Evolutionary conservation across 148 eudicot species (phyloP).

Genomic region (Fagopyrum homotropicum): DNA sequence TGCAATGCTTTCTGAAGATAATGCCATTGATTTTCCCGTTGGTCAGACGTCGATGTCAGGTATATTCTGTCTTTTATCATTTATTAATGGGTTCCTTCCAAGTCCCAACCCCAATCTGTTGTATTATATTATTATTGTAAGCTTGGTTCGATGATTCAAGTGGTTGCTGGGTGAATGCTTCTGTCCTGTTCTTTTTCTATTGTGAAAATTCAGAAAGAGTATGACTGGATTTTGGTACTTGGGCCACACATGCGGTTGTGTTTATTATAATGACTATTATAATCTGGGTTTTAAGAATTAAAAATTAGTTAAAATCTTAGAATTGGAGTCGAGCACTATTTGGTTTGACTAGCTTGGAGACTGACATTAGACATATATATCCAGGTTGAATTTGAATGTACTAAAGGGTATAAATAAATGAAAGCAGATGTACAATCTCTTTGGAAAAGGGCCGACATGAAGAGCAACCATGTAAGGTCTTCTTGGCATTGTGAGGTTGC

Average conservation of each 20-base stretch:
- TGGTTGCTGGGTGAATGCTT: no score
- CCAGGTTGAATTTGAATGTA: neutral
- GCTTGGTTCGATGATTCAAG: neutral
- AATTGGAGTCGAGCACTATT: no score
- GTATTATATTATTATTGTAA: neutral
- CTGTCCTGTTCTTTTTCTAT: no score
- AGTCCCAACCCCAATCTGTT: neutral
- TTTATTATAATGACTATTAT: no score
- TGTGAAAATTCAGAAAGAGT: no score
- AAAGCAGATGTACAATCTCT: neutral
- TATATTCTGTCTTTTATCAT: conserved; percentile 8
- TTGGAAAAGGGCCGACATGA: neutral
- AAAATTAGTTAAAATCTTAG: no score
- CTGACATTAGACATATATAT: neutral
- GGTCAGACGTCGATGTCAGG: conserved; percentile 11
- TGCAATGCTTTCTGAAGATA: conserved; percentile 66
- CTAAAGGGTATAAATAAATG: neutral
- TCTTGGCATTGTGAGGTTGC: neutral
- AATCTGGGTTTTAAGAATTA: no score
- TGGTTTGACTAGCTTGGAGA: neutral
- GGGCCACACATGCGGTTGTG: no score
- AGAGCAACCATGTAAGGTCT: neutral
- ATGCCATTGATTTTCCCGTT: conserved; percentile 1
- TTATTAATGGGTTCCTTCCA: neutral
- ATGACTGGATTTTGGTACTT: no score